Evolutionary conservation across 129 eudicot genomes (phyloP), one percentile per base, ranked within the genome.

Genomic region (Tagetes erecta): DNA sequence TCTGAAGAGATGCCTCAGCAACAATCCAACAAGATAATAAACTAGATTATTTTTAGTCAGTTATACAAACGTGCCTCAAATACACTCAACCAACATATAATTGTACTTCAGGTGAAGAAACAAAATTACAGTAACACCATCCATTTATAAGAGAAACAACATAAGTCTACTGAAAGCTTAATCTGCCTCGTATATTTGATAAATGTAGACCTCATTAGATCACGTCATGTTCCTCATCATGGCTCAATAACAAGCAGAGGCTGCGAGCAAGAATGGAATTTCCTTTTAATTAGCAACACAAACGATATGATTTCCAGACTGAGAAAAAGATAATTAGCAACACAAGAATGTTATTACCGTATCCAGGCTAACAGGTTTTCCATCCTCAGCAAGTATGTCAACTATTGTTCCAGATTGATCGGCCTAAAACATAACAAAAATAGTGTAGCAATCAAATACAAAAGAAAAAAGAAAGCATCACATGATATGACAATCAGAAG

Each of bases 321-420:
- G 27, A 20, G 27, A 20, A 20, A 20, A 20, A 20, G 27, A 20
- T 20, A 20, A 20, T 20, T 20, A 20, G 27, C 27, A 20, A 20
- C 27, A 20, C 27, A 20, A 20, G 27, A 20, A 20, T 20, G 27
- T 20, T 20, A 12, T 67, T 65, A 86, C 97, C 81, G 83, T 76
- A 71, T 88, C 95, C 39, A 88, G 78, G 74, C 97, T 91, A 60
- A 91, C 95, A 35, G 97, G 90, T 62, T 91, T 91, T 46, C 83
- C 97, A 38, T 91, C 97, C 39, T 91, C 97, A 36, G 76, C 92
- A 73, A 88, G 80, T 59, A 91, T 79, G 74, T 91, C 97, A 41
- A 79, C 85, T 60, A 91, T 27, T 0, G 95, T 88, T 68, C 97
- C 97, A 77, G 92, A 75, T 67, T 81, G 81, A 79, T 88, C 97